Evolutionary conservation across 164 flowering plant species (phyloP).

Genomic region (Sedum album): DNA sequence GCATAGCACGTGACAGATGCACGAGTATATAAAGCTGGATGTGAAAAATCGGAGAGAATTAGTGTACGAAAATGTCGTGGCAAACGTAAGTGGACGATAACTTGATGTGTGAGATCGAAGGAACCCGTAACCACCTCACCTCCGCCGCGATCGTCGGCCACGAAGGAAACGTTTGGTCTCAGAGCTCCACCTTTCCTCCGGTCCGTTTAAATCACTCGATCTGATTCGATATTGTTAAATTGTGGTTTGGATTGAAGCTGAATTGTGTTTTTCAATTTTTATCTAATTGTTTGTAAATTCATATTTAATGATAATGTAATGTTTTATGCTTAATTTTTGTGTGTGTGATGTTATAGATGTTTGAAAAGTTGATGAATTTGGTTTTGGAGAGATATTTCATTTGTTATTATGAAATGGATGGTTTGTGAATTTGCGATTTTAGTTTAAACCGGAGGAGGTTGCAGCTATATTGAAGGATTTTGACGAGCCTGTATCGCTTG

Average conservation of each 20-base stretch:
- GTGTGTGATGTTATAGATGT: too few relatives aligned
- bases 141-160: slow-evolving; percentile 54
- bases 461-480: slow-evolving; percentile 38
- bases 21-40: background rate
- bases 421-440: slow-evolving; percentile 13
- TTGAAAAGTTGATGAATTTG: too few relatives aligned
- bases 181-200: slow-evolving; percentile 47
- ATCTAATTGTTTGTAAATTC: background rate
- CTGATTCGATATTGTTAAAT: background rate
- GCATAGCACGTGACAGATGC: too few relatives aligned
- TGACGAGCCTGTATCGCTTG: slow-evolving; percentile 46
- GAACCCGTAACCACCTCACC: slow-evolving; percentile 30
- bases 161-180: slow-evolving; percentile 60
- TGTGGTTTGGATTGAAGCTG: background rate
- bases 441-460: slow-evolving; percentile 44
- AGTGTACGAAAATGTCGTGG: slow-evolving; percentile 29
- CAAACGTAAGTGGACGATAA: slow-evolving; percentile 46
- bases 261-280: background rate
- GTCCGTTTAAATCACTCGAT: slow-evolving; percentile 9
- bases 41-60: background rate
- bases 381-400: too few relatives aligned
- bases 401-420: too few relatives aligned
- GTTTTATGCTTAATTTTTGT: too few relatives aligned
- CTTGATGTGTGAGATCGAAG: slow-evolving; percentile 53
- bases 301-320: too few relatives aligned